These are phyloP conservation scores for Penicillium sp. DNA, from an alignment of 2,329 filamentous ascomycete genomes.

Conservation along the genomic window DNA sequence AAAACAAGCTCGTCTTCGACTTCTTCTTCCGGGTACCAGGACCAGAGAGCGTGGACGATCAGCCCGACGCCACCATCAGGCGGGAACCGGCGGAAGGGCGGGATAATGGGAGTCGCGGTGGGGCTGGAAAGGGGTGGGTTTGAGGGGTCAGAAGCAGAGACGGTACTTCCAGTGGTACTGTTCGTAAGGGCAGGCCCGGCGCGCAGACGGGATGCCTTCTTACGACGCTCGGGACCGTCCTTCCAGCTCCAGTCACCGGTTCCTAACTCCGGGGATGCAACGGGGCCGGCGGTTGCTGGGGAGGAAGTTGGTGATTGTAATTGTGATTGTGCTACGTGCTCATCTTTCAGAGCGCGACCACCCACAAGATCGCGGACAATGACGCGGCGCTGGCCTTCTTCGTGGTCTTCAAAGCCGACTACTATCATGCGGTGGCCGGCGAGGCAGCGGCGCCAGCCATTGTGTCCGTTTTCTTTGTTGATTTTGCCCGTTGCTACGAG, in stretches of 20 bases:
- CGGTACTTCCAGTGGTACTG: constrained; percentile 5
- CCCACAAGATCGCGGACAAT: constrained; percentile 75
- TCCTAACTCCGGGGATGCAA: constrained; percentile 30
- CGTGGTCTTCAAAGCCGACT: constrained; percentile 69
- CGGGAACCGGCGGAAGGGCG: constrained; percentile 56
- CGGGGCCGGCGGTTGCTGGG: constrained; percentile 24
- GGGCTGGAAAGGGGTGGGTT: constrained; percentile 3
- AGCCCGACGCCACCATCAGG: constrained; percentile 73
- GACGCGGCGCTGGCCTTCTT: constrained; percentile 65
- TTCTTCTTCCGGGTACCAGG: constrained; percentile 67
- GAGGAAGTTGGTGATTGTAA: constrained; percentile 17
- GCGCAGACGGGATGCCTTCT: constrained; percentile 39
- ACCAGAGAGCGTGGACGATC: constrained; percentile 66
- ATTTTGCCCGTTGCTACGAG: constrained; percentile 66
- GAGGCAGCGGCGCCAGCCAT: constrained; percentile 80
- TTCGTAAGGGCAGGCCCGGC: constrained; percentile 8
- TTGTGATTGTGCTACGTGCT: constrained; percentile 42
- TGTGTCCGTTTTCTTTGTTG: constrained; percentile 70
- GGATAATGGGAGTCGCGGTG: constrained; percentile 14
- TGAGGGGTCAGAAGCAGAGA: constrained; percentile 18
- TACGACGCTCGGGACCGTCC: constrained; percentile 40
- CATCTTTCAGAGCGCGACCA: constrained; percentile 66
- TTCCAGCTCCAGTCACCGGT: constrained; percentile 46
- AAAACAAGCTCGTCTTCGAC: constrained; percentile 74
- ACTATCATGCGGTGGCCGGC: constrained; percentile 81